Conservation (phyloP, 768 basidiomycete genomes). For the Rhizopogon vulgaris region DNA sequence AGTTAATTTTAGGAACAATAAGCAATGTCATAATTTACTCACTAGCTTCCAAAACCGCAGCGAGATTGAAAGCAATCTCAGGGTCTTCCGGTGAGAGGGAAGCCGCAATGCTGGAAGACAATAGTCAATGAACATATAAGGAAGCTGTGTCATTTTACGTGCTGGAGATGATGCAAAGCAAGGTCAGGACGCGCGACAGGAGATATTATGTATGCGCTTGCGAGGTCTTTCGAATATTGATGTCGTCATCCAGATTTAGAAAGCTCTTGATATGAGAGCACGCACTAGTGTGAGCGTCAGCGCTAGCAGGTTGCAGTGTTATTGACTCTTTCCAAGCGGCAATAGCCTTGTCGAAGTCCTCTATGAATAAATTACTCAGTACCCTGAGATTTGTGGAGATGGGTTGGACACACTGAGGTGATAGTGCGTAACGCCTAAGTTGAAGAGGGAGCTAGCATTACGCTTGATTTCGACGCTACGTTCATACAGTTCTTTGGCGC, state of each 20-base stretch:
- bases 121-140: conserved; percentile 26
- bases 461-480: conserved; percentile 77
- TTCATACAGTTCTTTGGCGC: conserved; percentile 69
- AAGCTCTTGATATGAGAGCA: conserved; percentile 16
- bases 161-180: conserved; percentile 80
- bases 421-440: conserved; percentile 85
- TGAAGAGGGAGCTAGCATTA: conserved; percentile 78
- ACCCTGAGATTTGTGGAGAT: conserved; percentile 9
- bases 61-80: conserved; percentile 89
- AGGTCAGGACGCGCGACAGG: conserved; percentile 77
- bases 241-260: conserved; percentile 13
- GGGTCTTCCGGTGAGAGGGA: conserved; percentile 85
- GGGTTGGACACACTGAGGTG: conserved; percentile 57
- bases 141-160: conserved; percentile 27
- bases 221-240: conserved; percentile 53
- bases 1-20: conserved; percentile 31
- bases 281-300: conserved; percentile 85
- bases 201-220: conserved; percentile 85
- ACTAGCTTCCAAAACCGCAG: conserved; percentile 88
- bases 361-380: conserved; percentile 32
- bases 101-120: conserved; percentile 61
- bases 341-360: conserved; percentile 86
- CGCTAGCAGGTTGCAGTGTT: conserved; percentile 70
- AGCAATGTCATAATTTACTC: conserved; percentile 28
- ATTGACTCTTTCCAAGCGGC: conserved; percentile 84